phyloP scores from a whole-genome alignment of 805 yeast genomes.

The Yarrowia keelungensis region DNA sequence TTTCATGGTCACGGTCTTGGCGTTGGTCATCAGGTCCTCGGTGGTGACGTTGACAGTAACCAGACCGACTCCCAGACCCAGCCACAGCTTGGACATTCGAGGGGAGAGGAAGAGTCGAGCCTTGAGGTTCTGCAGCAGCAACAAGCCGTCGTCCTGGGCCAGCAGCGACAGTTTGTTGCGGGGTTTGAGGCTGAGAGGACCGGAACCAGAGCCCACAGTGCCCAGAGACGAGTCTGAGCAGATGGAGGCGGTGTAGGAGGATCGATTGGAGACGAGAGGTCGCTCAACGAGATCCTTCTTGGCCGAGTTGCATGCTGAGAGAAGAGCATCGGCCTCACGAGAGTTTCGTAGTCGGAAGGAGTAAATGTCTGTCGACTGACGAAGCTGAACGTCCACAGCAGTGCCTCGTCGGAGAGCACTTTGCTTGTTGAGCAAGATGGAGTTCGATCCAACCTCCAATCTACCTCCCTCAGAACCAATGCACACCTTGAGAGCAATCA shows the following conservation, averaged over 20 bases:
- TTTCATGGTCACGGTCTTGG: conserved; percentile 38
- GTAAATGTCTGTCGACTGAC: conserved; percentile 30
- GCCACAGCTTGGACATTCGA: conserved; percentile 35
- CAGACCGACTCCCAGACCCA: conserved; percentile 16
- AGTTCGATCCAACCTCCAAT: not conserved
- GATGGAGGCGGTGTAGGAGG: conserved; percentile 27
- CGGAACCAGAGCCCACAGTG: conserved; percentile 17
- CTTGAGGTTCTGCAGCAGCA: conserved; percentile 36
- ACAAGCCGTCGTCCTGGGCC: conserved; percentile 27
- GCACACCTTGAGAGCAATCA: conserved; percentile 4
- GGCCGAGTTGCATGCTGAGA: conserved; percentile 29
- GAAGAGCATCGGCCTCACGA: conserved; percentile 32
- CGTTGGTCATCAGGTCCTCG: conserved; percentile 27
- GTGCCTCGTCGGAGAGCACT: conserved; percentile 38
- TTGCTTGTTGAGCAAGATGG: conserved; percentile 31
- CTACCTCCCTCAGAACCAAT: conserved; percentile 29
- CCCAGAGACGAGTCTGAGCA: conserved; percentile 30
- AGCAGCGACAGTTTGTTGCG: conserved; percentile 36
- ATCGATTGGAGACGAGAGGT: conserved; percentile 7
- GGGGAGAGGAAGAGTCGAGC: conserved; percentile 32
- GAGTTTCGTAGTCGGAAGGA: conserved; percentile 38
- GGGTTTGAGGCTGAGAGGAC: conserved; percentile 22
- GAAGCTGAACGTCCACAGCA: conserved; percentile 37
- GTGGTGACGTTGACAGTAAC: conserved; percentile 28
- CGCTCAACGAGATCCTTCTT: conserved; percentile 36